Percentiles rank a stretch among this genome's conserved stretches.
Evolutionary conservation across 2,329 filamentous ascomycete species (phyloP).

Genomic region (Mycocentrospora acerina): DNA sequence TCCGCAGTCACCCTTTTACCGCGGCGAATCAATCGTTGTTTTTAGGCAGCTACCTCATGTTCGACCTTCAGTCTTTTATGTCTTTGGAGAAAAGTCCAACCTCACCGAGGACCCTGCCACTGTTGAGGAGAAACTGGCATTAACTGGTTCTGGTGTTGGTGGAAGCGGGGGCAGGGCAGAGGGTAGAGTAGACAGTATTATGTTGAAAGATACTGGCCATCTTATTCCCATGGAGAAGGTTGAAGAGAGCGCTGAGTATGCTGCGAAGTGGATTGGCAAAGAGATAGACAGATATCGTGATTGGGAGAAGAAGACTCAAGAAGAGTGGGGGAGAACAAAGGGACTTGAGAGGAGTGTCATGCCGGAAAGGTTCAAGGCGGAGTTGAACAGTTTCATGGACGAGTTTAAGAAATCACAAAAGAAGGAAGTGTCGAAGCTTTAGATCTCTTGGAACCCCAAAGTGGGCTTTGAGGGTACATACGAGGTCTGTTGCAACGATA

Average conservation of each 20-base stretch:
- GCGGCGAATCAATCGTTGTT: constrained; percentile 62
- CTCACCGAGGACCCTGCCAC: constrained; percentile 53
- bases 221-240: constrained; percentile 82
- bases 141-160: constrained; percentile 66
- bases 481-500: too few species aligned
- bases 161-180: constrained; percentile 66
- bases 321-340: constrained; percentile 33
- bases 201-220: constrained; percentile 70
- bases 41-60: constrained; percentile 62
- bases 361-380: constrained; percentile 30
- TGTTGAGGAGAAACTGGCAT: constrained; percentile 60
- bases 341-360: constrained; percentile 33
- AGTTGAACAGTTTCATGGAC: constrained; percentile 19
- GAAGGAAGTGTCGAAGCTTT: constrained; percentile 27
- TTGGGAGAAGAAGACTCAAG: constrained; percentile 31
- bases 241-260: constrained; percentile 61
- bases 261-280: constrained; percentile 42
- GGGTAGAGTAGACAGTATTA: constrained; percentile 67
- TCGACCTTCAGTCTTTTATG: constrained; percentile 34
- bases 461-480: neutral
- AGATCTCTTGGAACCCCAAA: neutral
- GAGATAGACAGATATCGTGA: constrained; percentile 42
- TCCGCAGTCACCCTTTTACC: constrained; percentile 61
- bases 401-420: constrained; percentile 14
- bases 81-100: constrained; percentile 56